Evolutionary conservation across 2,329 filamentous ascomycete genomes (phyloP).

Genomic region (Fusarium sp.): DNA sequence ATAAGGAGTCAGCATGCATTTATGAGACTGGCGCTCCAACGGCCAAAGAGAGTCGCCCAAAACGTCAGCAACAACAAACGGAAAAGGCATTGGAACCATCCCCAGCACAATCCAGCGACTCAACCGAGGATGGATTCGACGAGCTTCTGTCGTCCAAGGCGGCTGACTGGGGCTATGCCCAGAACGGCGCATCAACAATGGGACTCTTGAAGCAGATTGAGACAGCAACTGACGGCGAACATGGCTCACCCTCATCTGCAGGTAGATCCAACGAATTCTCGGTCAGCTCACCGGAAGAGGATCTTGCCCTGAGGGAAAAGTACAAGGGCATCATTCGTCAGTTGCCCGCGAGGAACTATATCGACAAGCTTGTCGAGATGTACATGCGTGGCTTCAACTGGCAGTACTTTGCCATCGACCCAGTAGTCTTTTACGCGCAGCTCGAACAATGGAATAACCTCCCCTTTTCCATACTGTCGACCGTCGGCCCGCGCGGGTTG

Average conservation of each 20-base stretch:
- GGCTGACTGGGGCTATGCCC: constrained; percentile 63
- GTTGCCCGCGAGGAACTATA: constrained; percentile 61
- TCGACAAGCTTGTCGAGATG: constrained; percentile 62
- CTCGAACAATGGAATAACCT: constrained; percentile 63
- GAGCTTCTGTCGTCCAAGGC: constrained; percentile 54
- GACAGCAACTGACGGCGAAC: constrained; percentile 47
- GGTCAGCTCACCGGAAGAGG: constrained; percentile 38
- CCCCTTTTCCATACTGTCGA: constrained; percentile 60
- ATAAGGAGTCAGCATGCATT: constrained; percentile 62
- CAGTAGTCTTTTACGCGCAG: constrained; percentile 59
- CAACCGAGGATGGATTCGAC: constrained; percentile 12
- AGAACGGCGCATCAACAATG: constrained; percentile 60
- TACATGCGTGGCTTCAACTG: constrained; percentile 67
- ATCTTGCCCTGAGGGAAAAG: constrained; percentile 58
- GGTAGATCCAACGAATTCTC: not conserved
- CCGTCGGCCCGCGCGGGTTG: constrained; percentile 59
- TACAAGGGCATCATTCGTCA: constrained; percentile 67
- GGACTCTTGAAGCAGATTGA: constrained; percentile 64
- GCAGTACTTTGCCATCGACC: constrained; percentile 65
- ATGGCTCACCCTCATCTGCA: constrained; percentile 12
- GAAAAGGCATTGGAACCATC: constrained; percentile 6
- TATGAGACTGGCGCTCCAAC: constrained; percentile 63
- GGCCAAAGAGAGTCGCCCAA: constrained; percentile 42
- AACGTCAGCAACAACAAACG: constrained; percentile 1
- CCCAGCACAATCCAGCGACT: not conserved